Evolutionary conservation across 164 flowering plant species (phyloP).

Genomic region (Euptelea pleiosperma): DNA sequence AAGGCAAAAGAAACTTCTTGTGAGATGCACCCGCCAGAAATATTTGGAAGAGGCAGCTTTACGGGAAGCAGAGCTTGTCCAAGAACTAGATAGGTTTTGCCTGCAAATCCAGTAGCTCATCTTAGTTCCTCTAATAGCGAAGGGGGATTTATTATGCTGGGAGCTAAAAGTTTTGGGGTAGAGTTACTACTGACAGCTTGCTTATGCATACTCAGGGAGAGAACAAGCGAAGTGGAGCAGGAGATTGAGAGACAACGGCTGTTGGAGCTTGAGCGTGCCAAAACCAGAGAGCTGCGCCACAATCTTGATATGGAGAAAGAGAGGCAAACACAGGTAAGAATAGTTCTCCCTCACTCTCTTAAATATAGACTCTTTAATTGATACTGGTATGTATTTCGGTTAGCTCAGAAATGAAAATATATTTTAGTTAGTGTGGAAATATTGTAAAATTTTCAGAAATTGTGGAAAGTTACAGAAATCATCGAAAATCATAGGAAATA

Average conservation of each 20-base stretch:
- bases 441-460: too few relatives aligned
- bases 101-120: conserved; percentile 5
- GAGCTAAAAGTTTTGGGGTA: not conserved
- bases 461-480: too few relatives aligned
- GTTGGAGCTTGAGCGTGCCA: conserved; percentile 81
- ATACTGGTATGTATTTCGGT: too few relatives aligned
- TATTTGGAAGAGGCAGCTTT: conserved; percentile 74
- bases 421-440: too few relatives aligned
- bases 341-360: not conserved
- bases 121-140: not conserved
- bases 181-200: conserved; percentile 6
- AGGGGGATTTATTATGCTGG: too few relatives aligned
- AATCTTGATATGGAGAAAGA: conserved; percentile 91
- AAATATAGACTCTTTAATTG: too few relatives aligned
- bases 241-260: conserved; percentile 78
- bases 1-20: conserved; percentile 61
- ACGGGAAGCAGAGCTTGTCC: conserved; percentile 70
- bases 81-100: conserved; percentile 74
- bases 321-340: conserved; percentile 72
- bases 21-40: conserved; percentile 62
- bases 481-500: too few relatives aligned
- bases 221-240: conserved; percentile 58
- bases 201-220: conserved; percentile 48
- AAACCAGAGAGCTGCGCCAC: conserved; percentile 79
- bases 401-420: too few relatives aligned